Percentiles rank a stretch among this genome's conserved stretches.
These are phyloP conservation scores for Dalbergia oliveri DNA, from an alignment of 306 rosid genomes.

Conservation along the genomic window DNA sequence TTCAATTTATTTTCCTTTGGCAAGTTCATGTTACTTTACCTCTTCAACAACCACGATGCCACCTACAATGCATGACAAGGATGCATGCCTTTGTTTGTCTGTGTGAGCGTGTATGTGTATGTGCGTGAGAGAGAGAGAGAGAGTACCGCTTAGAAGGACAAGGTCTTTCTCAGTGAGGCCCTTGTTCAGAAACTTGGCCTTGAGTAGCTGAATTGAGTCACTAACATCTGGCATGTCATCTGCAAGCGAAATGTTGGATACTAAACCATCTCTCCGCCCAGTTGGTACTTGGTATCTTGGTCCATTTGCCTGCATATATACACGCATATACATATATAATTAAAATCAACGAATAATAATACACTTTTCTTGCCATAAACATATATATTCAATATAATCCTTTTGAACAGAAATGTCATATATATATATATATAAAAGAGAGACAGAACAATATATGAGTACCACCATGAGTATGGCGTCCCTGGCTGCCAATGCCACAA, in stretches of 20 bases:
- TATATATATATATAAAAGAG: too few species aligned
- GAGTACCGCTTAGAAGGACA: slow-evolving; percentile 79
- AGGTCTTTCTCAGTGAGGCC: slow-evolving; percentile 83
- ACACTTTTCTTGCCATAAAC: neutral
- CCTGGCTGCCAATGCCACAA: slow-evolving; percentile 90
- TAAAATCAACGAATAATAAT: neutral
- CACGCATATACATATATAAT: neutral
- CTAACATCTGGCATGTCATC: slow-evolving; percentile 79
- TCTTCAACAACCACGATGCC: slow-evolving; percentile 67
- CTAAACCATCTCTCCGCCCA: slow-evolving; percentile 81
- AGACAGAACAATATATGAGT: neutral
- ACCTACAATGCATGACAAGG: slow-evolving; percentile 60
- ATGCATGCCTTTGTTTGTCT: neutral
- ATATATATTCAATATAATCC: neutral
- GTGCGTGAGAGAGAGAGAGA: slow-evolving; percentile 44
- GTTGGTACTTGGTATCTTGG: slow-evolving; percentile 77
- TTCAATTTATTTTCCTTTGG: slow-evolving; percentile 13
- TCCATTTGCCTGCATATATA: slow-evolving; percentile 62
- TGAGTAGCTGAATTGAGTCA: slow-evolving; percentile 72
- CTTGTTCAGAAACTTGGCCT: slow-evolving; percentile 61
- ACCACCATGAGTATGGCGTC: slow-evolving; percentile 70
- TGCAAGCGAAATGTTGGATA: slow-evolving; percentile 65
- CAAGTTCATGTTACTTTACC: slow-evolving; percentile 47
- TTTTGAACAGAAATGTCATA: too few species aligned
- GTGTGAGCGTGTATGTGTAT: slow-evolving; percentile 30